These are phyloP conservation scores for Aspergillus pseudoterreus DNA, from an alignment of 2,329 filamentous ascomycete species.

Conservation along the genomic window DNA sequence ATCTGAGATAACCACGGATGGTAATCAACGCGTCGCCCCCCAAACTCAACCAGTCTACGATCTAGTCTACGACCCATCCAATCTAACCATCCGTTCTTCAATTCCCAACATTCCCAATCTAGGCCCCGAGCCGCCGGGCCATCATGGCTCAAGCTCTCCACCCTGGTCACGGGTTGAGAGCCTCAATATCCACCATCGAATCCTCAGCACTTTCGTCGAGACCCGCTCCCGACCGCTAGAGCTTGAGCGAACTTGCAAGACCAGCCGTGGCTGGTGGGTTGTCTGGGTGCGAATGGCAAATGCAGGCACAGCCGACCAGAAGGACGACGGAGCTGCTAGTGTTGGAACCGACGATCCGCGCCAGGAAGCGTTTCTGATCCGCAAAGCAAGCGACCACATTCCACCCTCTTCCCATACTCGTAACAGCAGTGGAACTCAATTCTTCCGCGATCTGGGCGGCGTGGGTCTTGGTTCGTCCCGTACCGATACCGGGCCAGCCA, in stretches of 20 bases:
- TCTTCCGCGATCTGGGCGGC: conserved; percentile 40
- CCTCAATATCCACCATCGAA: conserved; percentile 58
- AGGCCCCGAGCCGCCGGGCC: conserved; percentile 27
- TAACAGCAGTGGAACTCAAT: conserved; percentile 29
- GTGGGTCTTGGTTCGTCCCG: conserved; percentile 21
- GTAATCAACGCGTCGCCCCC: conserved; percentile 25
- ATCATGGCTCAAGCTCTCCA: conserved; percentile 6
- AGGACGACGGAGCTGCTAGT: conserved; percentile 9
- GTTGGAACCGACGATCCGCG: conserved; percentile 5
- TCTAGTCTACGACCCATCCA: conserved; percentile 57
- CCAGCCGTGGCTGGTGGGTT: conserved; percentile 63
- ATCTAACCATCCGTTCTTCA: conserved; percentile 57
- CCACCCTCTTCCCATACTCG: conserved; percentile 27
- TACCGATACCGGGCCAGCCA: conserved; percentile 32
- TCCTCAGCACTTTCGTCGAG: conserved; percentile 54
- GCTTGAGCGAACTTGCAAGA: conserved; percentile 60
- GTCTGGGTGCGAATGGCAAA: conserved; percentile 57
- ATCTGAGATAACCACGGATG: conserved; percentile 30
- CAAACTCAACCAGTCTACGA: conserved; percentile 52
- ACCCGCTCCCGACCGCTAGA: conserved; percentile 48
- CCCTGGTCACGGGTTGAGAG: conserved; percentile 56
- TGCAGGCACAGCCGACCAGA: conserved; percentile 7
- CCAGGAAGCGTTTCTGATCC: conserved; percentile 45
- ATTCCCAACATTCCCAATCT: conserved; percentile 62
- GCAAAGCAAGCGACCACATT: conserved; percentile 42